A percentile compares a stretch with the other conserved stretches of the same genome.
Conservation (phyloP, 2,329 filamentous ascomycete species). For the Plenodomus tracheiphilus region DNA sequence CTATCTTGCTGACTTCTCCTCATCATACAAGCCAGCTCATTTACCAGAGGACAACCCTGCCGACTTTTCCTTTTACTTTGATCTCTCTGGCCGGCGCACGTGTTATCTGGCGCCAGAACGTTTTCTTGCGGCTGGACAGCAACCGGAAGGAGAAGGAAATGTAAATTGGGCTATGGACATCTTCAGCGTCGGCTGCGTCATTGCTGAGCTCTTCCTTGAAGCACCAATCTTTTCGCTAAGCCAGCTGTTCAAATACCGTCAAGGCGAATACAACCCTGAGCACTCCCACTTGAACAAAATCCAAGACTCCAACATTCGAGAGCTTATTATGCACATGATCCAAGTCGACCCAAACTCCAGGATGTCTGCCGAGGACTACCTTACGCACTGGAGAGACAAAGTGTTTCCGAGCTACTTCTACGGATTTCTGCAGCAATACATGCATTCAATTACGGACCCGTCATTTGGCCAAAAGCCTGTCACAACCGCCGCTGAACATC, state of each 20-base stretch:
- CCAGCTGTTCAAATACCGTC: conserved; percentile 91
- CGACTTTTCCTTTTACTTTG: conserved; percentile 97
- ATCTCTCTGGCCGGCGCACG: conserved; percentile 85
- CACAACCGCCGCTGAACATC: conserved; percentile 68
- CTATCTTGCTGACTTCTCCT: conserved; percentile 96
- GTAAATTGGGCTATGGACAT: conserved; percentile 97
- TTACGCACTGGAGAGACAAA: conserved; percentile 88
- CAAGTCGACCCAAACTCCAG: conserved; percentile 88
- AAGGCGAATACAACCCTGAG: conserved; percentile 87
- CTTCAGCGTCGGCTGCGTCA: conserved; percentile 95
- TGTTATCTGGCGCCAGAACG: conserved; percentile 95
- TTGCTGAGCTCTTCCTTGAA: conserved; percentile 94
- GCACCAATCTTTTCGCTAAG: conserved; percentile 96
- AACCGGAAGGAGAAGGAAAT: conserved; percentile 64
- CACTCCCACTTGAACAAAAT: conserved; percentile 82
- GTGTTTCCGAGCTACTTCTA: conserved; percentile 98
- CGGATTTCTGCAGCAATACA: conserved; percentile 95
- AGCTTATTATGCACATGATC: conserved; percentile 95
- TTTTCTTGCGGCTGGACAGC: conserved; percentile 74
- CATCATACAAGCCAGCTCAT: conserved; percentile 90
- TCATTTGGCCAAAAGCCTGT: conserved; percentile 75
- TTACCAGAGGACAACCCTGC: conserved; percentile 95
- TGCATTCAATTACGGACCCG: conserved; percentile 92
- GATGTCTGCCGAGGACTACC: conserved; percentile 90
- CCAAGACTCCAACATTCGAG: conserved; percentile 80